Evolutionary conservation across 345 rosid genomes (phyloP), one percentile per base, ranked within the genome.

Genomic region (Eucalyptus curtisii): DNA sequence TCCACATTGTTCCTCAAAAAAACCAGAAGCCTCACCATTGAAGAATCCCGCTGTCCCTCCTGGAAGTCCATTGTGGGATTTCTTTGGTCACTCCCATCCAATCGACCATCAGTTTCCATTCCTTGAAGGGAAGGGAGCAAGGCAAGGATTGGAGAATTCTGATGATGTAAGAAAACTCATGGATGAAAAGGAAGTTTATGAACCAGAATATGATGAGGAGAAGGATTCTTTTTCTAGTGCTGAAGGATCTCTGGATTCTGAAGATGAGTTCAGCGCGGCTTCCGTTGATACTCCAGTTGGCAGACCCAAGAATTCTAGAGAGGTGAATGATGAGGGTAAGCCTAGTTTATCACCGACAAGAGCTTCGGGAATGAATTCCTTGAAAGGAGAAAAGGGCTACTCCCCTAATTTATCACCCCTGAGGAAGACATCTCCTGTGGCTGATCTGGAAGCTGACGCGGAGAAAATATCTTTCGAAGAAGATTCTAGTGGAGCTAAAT

Each of bases 51-150:
- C 94, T 44, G 80, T 88, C 80, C 94, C 95, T 9, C 86, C 96
- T 76, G 96, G 92, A 90, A 91, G 94, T 53, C 95, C 96, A 22
- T 95, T 91, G 19, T 98, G 99, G 99, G 99, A 98, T 93, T 98
- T 91, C 91, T 97, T 98, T 92, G 95, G 93, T 87, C 94, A 92
- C 90, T 91, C 86, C 90, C 97, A 94, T 90, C 97, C 98, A 31
- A 91, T 92, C 44, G 98, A 95, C 89, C 89, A 89, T 87, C 95
- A 93, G 66, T 92, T 94, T 89, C 92, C 99, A 48, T 92, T 92
- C 88, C 94, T 92, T 89, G 94, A 93, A 84, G 95, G 91, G 30
- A 93, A 91, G 87, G 92, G 91, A 87, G 49, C 25, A 88, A 90
- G 85, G 79, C 92, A 87, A 53, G 93, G 89, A 71, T 81, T 89